Evolutionary conservation across 2,329 filamentous ascomycete genomes (phyloP).

Genomic region (Neofusicoccum sp.): DNA sequence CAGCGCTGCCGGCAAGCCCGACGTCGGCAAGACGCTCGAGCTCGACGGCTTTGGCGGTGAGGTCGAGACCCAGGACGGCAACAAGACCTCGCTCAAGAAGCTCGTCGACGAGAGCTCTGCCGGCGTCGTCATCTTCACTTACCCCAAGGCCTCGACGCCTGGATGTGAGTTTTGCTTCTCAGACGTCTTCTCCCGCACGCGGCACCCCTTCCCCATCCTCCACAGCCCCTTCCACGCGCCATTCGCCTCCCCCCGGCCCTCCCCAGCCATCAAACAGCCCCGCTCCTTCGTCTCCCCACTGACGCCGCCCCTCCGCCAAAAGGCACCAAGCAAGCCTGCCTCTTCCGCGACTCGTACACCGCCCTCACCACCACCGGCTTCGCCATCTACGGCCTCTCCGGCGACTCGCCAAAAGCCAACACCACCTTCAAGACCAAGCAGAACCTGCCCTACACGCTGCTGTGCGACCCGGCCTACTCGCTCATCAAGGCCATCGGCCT

Average conservation of each 20-base stretch:
- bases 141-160: slow-evolving; percentile 90
- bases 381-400: slow-evolving; percentile 85
- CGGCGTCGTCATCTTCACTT: slow-evolving; percentile 91
- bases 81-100: slow-evolving; percentile 75
- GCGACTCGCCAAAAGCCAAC: slow-evolving; percentile 88
- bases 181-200: background rate
- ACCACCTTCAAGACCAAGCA: slow-evolving; percentile 92
- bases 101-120: slow-evolving; percentile 81
- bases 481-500: slow-evolving; percentile 88
- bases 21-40: slow-evolving; percentile 56
- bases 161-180: slow-evolving; percentile 70
- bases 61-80: slow-evolving; percentile 82
- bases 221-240: slow-evolving; percentile 8
- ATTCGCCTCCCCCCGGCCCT: background rate
- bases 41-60: slow-evolving; percentile 65
- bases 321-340: slow-evolving; percentile 92
- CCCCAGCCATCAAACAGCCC: background rate
- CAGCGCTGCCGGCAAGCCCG: slow-evolving; percentile 31
- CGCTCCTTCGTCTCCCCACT: slow-evolving; percentile 40
- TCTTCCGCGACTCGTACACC: slow-evolving; percentile 85
- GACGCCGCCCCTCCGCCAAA: slow-evolving; percentile 60
- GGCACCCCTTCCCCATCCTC: background rate
- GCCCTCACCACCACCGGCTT: slow-evolving; percentile 77
- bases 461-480: slow-evolving; percentile 76
- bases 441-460: slow-evolving; percentile 81